phyloP scores from a whole-genome alignment of 1,284 basidiomycete species.

The Puccinia coronata region DNA sequence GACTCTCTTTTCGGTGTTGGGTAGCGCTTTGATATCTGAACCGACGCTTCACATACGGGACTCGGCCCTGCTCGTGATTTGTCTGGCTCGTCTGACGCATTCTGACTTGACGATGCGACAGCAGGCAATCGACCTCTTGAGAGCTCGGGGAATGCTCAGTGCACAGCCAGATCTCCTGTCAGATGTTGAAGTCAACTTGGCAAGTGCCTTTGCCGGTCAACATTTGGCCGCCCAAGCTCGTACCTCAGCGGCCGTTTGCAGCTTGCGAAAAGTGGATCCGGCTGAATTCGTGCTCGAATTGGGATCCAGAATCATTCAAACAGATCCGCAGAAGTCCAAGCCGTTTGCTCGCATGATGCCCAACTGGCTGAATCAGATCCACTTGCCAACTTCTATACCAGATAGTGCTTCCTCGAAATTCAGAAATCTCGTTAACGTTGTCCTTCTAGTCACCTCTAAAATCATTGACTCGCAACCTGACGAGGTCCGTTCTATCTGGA shows the following conservation, averaged over 20 bases:
- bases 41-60: slow-evolving; percentile 38
- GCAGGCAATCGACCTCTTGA: slow-evolving; percentile 42
- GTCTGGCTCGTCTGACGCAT: slow-evolving; percentile 45
- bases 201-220: slow-evolving; percentile 45
- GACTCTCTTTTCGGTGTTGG: slow-evolving; percentile 41
- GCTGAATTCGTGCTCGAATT: slow-evolving; percentile 34
- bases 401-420: slow-evolving; percentile 36
- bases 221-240: slow-evolving; percentile 39
- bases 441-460: slow-evolving; percentile 40
- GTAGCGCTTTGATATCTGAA: slow-evolving; percentile 26
- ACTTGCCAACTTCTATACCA: slow-evolving; percentile 20
- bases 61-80: slow-evolving; percentile 26
- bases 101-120: slow-evolving; percentile 35
- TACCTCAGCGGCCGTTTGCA: slow-evolving; percentile 28
- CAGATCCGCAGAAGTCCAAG: slow-evolving; percentile 35
- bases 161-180: slow-evolving; percentile 15
- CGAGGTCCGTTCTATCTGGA: slow-evolving; percentile 41
- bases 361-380: slow-evolving; percentile 44
- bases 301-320: slow-evolving; percentile 41
- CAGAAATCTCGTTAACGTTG: slow-evolving; percentile 39
- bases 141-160: slow-evolving; percentile 14
- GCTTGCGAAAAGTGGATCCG: slow-evolving; percentile 14
- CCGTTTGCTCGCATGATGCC: slow-evolving; percentile 38
- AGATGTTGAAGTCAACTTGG: slow-evolving; percentile 36
- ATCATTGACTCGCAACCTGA: slow-evolving; percentile 34